Base-by-base conservation (phyloP, 768 basidiomycete genomes). In the Roridomyces roridus region DNA sequence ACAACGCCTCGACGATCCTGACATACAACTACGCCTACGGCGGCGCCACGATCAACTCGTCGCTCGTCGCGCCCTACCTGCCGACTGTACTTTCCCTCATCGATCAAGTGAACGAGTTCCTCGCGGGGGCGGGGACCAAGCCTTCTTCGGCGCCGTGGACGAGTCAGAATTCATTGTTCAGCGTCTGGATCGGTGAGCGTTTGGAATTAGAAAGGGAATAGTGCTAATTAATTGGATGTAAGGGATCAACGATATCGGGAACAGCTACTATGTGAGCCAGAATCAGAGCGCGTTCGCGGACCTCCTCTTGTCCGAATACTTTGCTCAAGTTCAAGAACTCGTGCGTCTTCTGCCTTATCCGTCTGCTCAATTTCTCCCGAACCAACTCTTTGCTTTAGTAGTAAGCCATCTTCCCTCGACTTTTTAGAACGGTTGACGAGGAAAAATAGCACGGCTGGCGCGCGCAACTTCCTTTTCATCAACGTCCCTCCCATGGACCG, bases 1-100 rank as follows among this genome's bases (percentile, higher is more conserved):
- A 79, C 74, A 87, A 87, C 74, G 76, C 72, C 36, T 82, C 84
- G 12, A 63, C 79, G 17, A 45, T 85, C 34, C 74, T 84, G 65
- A 85, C 84, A 0, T 89, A 86, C 68, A 84, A 89, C 72, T 84
- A 83, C 57, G 88, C 88, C 0, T 85, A 80, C 49, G 84, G 87
- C 21, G 88, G 81, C 5, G 88, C 86, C 24, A 87, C 86, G 23
- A 87, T 88, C 56, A 80, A 88, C 60, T 73, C 80, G 4, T 75
- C 65, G 37, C 77, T 89, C 36, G 86, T 89, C 26, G 60, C 75
- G 6, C 85, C 86, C 4, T 85, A 78, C 62, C 59, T 65, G 40
- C 74, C 84, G 1, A 80, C 77, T 1, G 82, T 86, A n/a, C 69
- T 83, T 43, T 83, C 79, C 8, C 67, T 86, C 41, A 79, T 77